Evolutionary conservation across 2,329 filamentous ascomycete genomes (phyloP).

Genomic region (Pyrenophora tritici-repentis): DNA sequence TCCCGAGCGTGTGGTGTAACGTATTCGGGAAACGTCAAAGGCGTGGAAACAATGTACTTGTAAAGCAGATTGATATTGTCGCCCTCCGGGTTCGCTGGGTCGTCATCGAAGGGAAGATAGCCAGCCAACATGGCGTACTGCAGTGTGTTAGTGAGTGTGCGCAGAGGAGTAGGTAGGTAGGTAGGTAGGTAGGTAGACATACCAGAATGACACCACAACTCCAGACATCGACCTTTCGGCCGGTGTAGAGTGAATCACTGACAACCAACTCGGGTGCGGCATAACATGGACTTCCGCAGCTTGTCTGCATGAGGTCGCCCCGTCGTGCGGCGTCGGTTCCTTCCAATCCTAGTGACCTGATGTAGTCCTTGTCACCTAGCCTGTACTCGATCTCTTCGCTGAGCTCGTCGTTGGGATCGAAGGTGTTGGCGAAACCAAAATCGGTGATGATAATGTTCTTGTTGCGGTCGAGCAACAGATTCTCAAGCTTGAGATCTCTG

Average conservation of each 20-base stretch:
- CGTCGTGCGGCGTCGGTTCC: slow-evolving; percentile 76
- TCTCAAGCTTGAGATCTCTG: slow-evolving; percentile 94
- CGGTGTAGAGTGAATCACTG: slow-evolving; percentile 95
- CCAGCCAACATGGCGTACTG: slow-evolving; percentile 99
- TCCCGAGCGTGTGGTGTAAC: slow-evolving; percentile 96
- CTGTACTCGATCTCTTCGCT: slow-evolving; percentile 88
- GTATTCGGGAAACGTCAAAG: slow-evolving; percentile 97
- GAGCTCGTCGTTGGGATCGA: slow-evolving; percentile 85
- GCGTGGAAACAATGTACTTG: slow-evolving; percentile 98
- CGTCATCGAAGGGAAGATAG: slow-evolving; percentile 96
- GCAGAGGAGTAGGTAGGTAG: too few species aligned
- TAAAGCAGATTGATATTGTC: slow-evolving; percentile 99
- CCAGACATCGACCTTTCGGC: slow-evolving; percentile 98
- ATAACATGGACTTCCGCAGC: slow-evolving; percentile 97
- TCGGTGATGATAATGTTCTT: slow-evolving; percentile 99
- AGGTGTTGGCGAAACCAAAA: slow-evolving; percentile 98
- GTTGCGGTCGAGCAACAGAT: slow-evolving; percentile 90
- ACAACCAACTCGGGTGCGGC: slow-evolving; percentile 96
- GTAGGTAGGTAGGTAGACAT: slow-evolving; percentile 49
- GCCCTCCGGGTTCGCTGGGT: slow-evolving; percentile 95
- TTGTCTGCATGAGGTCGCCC: slow-evolving; percentile 98
- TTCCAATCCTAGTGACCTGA: slow-evolving; percentile 85
- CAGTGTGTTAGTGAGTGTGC: slow-evolving; percentile 13
- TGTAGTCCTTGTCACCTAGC: slow-evolving; percentile 82
- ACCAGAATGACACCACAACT: slow-evolving; percentile 98